Evolutionary conservation across 2,329 filamentous ascomycete genomes (phyloP), one percentile per base, ranked within the genome.

Genomic region (Talaromyces sp.): DNA sequence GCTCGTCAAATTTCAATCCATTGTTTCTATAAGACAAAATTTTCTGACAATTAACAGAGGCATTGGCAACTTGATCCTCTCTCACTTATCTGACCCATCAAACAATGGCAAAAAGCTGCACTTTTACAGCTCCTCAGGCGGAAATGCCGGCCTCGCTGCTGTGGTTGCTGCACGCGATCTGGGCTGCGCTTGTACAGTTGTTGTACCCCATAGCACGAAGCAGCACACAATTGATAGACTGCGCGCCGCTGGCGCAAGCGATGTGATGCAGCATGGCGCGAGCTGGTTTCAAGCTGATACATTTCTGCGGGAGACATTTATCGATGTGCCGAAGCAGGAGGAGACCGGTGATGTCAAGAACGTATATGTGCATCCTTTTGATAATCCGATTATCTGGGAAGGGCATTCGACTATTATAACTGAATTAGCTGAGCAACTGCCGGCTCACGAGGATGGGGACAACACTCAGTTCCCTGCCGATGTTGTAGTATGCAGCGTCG

Each of bases 71-170:
- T 66, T 77, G 9, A 75, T 78, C 64, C 72, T 75, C 45, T 67
- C 66, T 14, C 68, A 70, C 22, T 65, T 76, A 16, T 63, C 66
- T 1, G 64, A 74, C 14, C 70, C 70, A 16, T 52, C 61, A 57
- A 73, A 74, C 56, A 57, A 68, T 11, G 65, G 58, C 62, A 77
- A 73, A 73, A 72, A 78, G 52, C 77, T 77, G 7, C 89, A 90
- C 79, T 93, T 93, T 82, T 94, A 90, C 81, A 90, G 83, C 74
- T 90, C 88, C 22, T 90, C 87, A 1, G 91, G 90, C 58, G 92
- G 92, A 63, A 96, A 96, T 73, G 92, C 92, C 1, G 92, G 92
- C 1, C 85, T 96, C 1, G 92, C 91, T 1, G 91, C 89, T 71
- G 89, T 91, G 2, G 86, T 87, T 48, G 89, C 91, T 0, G 89